phyloP scores from a whole-genome alignment of 257 asterid genomes.

The Anisodus tanguticus region DNA sequence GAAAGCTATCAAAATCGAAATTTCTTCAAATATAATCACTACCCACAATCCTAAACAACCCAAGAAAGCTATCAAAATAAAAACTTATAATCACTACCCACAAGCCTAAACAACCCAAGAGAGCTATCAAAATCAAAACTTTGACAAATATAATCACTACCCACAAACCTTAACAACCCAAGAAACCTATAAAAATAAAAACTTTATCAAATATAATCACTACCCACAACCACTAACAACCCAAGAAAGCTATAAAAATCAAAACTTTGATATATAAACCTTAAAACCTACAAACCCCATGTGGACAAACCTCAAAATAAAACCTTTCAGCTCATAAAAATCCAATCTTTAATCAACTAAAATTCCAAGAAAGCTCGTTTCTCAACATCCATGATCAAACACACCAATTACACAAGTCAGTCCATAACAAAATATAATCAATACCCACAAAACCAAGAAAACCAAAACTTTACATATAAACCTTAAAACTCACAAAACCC shows the following conservation, averaged over 20 bases:
- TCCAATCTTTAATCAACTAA: conserved; percentile 9
- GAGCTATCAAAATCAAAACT: no score
- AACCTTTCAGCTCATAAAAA: conserved; percentile 26
- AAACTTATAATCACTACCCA: no score
- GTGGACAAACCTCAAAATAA: conserved; percentile 26
- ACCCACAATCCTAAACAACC: no score
- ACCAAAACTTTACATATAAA: background rate
- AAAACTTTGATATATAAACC: background rate
- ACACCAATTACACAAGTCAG: background rate
- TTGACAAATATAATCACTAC: background rate
- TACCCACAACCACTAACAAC: background rate
- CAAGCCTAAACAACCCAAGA: no score
- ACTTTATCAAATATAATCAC: background rate
- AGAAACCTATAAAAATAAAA: background rate
- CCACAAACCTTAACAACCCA: background rate
- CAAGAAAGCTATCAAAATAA: no score
- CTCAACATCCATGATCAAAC: background rate
- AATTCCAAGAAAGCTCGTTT: background rate
- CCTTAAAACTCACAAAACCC: conserved; percentile 20
- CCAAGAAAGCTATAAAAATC: background rate
- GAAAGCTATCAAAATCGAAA: background rate
- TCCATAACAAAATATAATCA: background rate
- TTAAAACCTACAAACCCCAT: conserved; percentile 10
- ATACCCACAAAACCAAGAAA: conserved; percentile 1
- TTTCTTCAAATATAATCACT: background rate